A percentile compares a stretch with the other conserved stretches of the same genome.
phyloP scores from a whole-genome alignment of 2,329 filamentous ascomycete genomes.

The Pestalotiopsis sp. region DNA sequence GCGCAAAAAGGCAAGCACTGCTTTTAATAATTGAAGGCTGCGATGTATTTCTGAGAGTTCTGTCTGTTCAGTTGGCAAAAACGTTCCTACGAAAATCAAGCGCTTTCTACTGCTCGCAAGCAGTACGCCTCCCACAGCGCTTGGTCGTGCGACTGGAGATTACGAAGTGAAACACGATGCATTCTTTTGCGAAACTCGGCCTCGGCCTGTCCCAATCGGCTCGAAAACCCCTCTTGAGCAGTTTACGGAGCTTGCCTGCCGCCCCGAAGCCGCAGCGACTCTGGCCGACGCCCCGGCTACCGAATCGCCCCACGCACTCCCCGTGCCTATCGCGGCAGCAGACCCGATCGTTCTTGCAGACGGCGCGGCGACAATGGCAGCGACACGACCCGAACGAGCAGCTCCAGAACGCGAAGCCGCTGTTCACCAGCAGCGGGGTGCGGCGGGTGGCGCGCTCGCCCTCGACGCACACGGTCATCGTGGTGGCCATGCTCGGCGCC shows the following conservation, averaged over 20 bases:
- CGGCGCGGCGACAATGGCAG: slow-evolving; percentile 9
- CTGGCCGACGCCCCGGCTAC: neutral
- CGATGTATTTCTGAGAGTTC: neutral
- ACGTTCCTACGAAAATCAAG: neutral
- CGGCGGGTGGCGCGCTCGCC: slow-evolving; percentile 34
- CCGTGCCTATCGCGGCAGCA: neutral
- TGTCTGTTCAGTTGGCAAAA: neutral
- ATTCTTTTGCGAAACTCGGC: neutral
- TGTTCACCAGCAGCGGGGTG: slow-evolving; percentile 39
- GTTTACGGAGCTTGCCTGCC: neutral
- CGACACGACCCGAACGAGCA: slow-evolving; percentile 23
- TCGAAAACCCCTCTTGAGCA: too few relatives aligned
- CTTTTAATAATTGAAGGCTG: neutral
- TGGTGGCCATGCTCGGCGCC: slow-evolving; percentile 45
- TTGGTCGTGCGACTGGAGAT: neutral
- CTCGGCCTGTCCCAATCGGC: neutral
- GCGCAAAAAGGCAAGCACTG: neutral
- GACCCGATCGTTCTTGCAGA: slow-evolving; percentile 20
- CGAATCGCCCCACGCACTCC: neutral
- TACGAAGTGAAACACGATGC: neutral
- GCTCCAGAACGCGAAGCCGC: slow-evolving; percentile 36
- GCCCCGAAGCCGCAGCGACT: neutral
- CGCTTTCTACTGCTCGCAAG: neutral
- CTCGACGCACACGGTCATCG: slow-evolving; percentile 42
- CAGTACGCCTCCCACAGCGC: neutral